Conservation (phyloP, 352 stramenopile species). For the Pythium scleroteichum region DNA sequence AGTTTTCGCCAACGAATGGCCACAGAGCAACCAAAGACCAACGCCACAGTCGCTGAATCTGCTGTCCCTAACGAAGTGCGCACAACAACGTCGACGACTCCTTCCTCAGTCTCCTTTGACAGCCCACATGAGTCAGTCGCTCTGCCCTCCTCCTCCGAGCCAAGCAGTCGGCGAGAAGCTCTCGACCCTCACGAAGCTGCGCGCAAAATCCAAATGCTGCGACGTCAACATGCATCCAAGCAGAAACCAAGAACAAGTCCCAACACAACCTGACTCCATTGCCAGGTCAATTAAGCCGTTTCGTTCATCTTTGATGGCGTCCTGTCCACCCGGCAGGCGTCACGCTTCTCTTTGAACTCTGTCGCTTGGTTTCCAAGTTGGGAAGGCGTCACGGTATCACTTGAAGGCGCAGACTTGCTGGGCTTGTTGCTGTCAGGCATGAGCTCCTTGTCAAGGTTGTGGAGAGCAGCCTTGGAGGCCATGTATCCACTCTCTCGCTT, state of each 20-base stretch:
- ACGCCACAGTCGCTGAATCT: too few relatives aligned
- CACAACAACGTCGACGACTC: too few relatives aligned
- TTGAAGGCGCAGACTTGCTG: background rate
- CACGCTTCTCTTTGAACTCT: constrained; percentile 13
- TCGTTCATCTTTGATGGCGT: too few relatives aligned
- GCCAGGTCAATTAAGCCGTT: too few relatives aligned
- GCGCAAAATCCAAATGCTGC: constrained; percentile 6
- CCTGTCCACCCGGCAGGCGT: background rate
- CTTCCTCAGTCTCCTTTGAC: too few relatives aligned
- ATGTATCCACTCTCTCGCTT: constrained; percentile 22
- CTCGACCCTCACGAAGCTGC: background rate
- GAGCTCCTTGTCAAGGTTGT: constrained; percentile 23
- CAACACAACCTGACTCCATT: background rate
- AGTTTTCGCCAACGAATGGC: constrained; percentile 6
- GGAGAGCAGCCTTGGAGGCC: constrained; percentile 21
- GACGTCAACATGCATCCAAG: background rate
- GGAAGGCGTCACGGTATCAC: constrained; percentile 7
- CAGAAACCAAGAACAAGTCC: background rate
- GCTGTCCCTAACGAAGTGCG: too few relatives aligned
- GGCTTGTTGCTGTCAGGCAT: constrained; percentile 6
- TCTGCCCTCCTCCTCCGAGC: too few relatives aligned
- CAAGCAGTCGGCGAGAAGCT: too few relatives aligned
- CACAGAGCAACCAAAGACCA: background rate
- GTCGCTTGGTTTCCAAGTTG: constrained; percentile 12
- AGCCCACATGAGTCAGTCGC: too few relatives aligned